Percentiles rank a stretch among this genome's conserved stretches.
Evolutionary conservation across 1,284 basidiomycete species (phyloP).

Genomic region (Austroboletus olivaceoglutinosus): DNA sequence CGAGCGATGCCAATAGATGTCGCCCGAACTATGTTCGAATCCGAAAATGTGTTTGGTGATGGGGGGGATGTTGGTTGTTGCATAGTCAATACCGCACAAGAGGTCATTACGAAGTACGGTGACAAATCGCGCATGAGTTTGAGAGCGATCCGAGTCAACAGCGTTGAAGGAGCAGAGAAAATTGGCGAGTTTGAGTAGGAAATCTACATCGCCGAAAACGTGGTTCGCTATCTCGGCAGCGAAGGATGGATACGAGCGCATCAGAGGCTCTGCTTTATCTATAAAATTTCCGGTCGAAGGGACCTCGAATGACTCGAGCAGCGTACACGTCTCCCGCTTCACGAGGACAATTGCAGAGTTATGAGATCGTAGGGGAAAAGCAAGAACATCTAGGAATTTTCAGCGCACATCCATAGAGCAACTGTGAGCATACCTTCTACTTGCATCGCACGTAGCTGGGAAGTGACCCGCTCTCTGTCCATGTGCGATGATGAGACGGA

Average conservation of each 20-base stretch:
- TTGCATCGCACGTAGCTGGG: not conserved
- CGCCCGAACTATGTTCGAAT: constrained; percentile 19
- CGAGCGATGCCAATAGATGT: too few relatives aligned
- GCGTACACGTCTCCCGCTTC: not conserved
- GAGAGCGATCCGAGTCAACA: constrained; percentile 13
- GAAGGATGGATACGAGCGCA: constrained; percentile 5
- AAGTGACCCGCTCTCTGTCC: not conserved
- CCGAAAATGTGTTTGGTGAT: constrained; percentile 33
- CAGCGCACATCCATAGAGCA: not conserved
- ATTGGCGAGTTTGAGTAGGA: constrained; percentile 3
- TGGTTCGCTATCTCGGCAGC: constrained; percentile 20
- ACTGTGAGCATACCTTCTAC: not conserved
- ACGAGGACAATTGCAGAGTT: not conserved
- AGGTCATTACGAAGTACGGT: constrained; percentile 31
- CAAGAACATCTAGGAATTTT: not conserved
- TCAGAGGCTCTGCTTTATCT: not conserved
- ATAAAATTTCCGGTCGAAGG: too few relatives aligned
- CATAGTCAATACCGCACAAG: constrained; percentile 21
- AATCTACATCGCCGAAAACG: constrained; percentile 13
- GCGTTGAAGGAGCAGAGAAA: constrained; percentile 21
- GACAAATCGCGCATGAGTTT: constrained; percentile 26
- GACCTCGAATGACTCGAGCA: not conserved
- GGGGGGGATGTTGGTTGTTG: constrained; percentile 12
- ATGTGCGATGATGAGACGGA: not conserved
- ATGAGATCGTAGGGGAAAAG: not conserved